Evolutionary conservation across 2,329 filamentous ascomycete genomes (phyloP).

Genomic region (Ascosphaera aggregata): DNA sequence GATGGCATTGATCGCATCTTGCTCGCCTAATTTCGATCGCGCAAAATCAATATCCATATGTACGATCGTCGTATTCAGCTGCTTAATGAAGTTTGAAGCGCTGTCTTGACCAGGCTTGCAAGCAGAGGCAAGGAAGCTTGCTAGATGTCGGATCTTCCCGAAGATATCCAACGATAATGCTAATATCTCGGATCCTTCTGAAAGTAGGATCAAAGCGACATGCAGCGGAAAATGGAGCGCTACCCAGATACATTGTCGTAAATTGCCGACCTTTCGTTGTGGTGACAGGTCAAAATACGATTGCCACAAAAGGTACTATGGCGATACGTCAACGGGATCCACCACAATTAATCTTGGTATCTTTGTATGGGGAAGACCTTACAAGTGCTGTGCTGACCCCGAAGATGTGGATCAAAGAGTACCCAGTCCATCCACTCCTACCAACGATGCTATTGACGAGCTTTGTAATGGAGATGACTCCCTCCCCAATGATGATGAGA

Average conservation of each 20-base stretch:
- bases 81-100: conserved; percentile 9
- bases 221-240: conserved; percentile 38
- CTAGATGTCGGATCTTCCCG: conserved; percentile 18
- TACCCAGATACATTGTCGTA: conserved; percentile 32
- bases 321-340: not conserved
- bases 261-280: conserved; percentile 24
- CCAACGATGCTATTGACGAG: conserved; percentile 27
- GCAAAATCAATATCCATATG: conserved; percentile 19
- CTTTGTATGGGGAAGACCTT: conserved; percentile 8
- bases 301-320: conserved; percentile 35
- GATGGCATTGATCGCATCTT: conserved; percentile 12
- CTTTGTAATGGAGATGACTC: conserved; percentile 36
- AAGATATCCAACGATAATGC: conserved; percentile 23
- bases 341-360: conserved; percentile 8
- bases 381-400: conserved; percentile 17
- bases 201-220: conserved; percentile 36
- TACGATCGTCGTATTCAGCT: conserved; percentile 15
- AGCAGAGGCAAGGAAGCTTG: conserved; percentile 16
- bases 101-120: conserved; percentile 15
- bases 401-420: conserved; percentile 17
- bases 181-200: conserved; percentile 38
- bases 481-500: conserved; percentile 42
- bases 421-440: conserved; percentile 17
- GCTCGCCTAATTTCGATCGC: conserved; percentile 12
- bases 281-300: conserved; percentile 35